A percentile compares a stretch with the other conserved stretches of the same genome.
phyloP scores from a whole-genome alignment of 352 stramenopile genomes.

The Pythium dissimile region DNA sequence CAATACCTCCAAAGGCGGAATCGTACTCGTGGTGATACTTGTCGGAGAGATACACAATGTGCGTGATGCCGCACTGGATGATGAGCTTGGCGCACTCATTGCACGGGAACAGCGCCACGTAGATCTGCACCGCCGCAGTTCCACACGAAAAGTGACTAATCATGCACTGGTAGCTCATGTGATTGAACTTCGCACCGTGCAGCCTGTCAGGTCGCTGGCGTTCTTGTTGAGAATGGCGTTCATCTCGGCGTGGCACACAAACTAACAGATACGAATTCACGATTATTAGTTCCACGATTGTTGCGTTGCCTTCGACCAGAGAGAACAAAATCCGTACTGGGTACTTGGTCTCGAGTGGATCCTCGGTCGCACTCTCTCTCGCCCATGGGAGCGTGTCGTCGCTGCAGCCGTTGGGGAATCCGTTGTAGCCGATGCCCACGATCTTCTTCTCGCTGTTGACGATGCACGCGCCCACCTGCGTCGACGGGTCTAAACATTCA shows the following conservation, averaged over 20 bases:
- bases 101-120: conserved; percentile 98
- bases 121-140: conserved; percentile 90
- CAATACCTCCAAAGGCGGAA: neutral
- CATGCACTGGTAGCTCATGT: neutral
- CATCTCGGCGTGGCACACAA: conserved; percentile 98
- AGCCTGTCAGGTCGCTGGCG: conserved; percentile 90
- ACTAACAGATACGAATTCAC: conserved; percentile 41
- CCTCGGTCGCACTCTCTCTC: conserved; percentile 51
- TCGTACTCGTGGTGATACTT: conserved; percentile 90
- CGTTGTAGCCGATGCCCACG: conserved; percentile 98
- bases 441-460: conserved; percentile 96
- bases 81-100: conserved; percentile 99
- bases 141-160: too few relatives aligned
- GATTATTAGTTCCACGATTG: neutral
- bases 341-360: conserved; percentile 94
- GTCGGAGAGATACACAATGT: conserved; percentile 96
- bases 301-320: neutral
- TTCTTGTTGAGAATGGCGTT: conserved; percentile 99
- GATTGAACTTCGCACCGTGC: conserved; percentile 49
- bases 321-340: conserved; percentile 39
- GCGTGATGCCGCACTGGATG: conserved; percentile 95
- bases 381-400: conserved; percentile 96
- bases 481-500: conserved; percentile 87
- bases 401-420: conserved; percentile 94
- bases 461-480: conserved; percentile 97